Conservation (phyloP, 2,329 filamentous ascomycete genomes). For the Arthrobotrys iridis region DNA sequence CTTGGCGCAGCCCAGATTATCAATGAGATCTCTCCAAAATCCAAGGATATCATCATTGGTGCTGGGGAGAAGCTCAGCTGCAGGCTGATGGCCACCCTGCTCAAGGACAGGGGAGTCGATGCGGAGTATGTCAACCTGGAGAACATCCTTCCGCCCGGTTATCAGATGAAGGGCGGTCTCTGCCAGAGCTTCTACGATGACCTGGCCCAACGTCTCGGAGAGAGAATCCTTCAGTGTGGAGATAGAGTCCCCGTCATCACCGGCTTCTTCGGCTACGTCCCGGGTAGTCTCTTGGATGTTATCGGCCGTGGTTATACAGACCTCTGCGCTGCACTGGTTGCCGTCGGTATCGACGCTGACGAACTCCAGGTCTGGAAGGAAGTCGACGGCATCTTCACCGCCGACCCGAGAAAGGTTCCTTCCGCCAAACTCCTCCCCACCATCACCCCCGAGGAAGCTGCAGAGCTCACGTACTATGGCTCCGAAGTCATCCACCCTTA, state of each 20-base stretch:
- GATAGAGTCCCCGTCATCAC: constrained; percentile 81
- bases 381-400: constrained; percentile 91
- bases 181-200: constrained; percentile 76
- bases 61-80: constrained; percentile 97
- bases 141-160: constrained; percentile 74
- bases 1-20: constrained; percentile 71
- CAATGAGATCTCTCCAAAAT: constrained; percentile 77
- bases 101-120: constrained; percentile 81
- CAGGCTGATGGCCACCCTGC: constrained; percentile 83
- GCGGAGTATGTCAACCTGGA: constrained; percentile 91
- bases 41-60: constrained; percentile 88
- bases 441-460: constrained; percentile 93
- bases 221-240: constrained; percentile 73
- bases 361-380: constrained; percentile 99
- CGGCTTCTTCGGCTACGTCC: constrained; percentile 87
- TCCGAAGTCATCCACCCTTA: constrained; percentile 98
- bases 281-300: constrained; percentile 87
- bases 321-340: constrained; percentile 88
- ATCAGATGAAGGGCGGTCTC: constrained; percentile 69
- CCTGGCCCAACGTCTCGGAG: constrained; percentile 70
- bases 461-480: constrained; percentile 92
- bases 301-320: constrained; percentile 97
- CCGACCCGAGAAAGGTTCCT: constrained; percentile 86
- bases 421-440: constrained; percentile 87
- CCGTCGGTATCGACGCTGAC: constrained; percentile 84